Conservation (phyloP, 2,329 filamentous ascomycete genomes). For the Apiospora aurea region DNA sequence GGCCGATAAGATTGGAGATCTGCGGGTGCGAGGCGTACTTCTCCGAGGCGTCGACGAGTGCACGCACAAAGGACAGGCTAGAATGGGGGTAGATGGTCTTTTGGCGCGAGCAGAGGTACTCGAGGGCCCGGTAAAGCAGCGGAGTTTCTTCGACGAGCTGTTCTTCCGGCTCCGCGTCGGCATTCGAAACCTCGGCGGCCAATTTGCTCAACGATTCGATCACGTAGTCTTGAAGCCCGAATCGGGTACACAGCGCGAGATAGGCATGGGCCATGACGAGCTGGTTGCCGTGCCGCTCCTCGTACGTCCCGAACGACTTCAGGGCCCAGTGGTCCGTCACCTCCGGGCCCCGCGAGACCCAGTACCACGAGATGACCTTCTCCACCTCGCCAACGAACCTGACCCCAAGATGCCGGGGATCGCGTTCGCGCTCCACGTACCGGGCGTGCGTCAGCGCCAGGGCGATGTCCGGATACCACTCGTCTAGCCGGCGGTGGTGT, state of each 20-base stretch:
- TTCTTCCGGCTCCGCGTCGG: conserved; percentile 7
- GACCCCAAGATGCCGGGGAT: conserved; percentile 30
- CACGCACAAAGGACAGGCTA: conserved; percentile 36
- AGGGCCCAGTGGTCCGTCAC: conserved; percentile 44
- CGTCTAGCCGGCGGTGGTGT: conserved; percentile 46
- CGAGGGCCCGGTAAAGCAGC: conserved; percentile 42
- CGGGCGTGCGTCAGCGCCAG: conserved; percentile 47
- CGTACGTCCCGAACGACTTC: conserved; percentile 41
- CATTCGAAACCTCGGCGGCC: neutral
- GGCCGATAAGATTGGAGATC: conserved; percentile 34
- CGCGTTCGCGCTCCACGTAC: conserved; percentile 31
- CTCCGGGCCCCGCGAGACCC: conserved; percentile 36
- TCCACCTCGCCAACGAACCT: conserved; percentile 40
- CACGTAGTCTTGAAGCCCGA: conserved; percentile 42
- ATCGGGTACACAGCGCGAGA: conserved; percentile 42
- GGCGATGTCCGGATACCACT: conserved; percentile 48
- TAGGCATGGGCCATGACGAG: conserved; percentile 41
- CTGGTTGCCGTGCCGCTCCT: conserved; percentile 39
- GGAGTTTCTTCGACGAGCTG: conserved; percentile 34
- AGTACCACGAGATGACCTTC: conserved; percentile 41
- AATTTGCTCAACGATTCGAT: conserved; percentile 32
- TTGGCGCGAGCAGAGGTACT: conserved; percentile 44
- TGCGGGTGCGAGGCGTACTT: conserved; percentile 27
- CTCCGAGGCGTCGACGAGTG: conserved; percentile 34
- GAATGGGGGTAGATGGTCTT: conserved; percentile 46